phyloP scores from a whole-genome alignment of 176 grass and related monocot species.

The Ensete glaucum region DNA sequence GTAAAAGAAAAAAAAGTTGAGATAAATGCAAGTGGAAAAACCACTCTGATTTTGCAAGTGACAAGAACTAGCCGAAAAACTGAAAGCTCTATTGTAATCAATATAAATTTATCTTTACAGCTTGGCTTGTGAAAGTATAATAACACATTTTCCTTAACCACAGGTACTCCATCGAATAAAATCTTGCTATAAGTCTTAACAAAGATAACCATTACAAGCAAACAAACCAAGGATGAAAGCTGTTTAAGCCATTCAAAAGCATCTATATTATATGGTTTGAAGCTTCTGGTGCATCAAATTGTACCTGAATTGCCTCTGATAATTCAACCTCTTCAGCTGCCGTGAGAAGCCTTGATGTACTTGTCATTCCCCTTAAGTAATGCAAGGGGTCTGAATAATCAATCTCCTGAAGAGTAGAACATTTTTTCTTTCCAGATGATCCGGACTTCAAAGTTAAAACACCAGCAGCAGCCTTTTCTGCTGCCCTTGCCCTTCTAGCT shows the following conservation, averaged over 20 bases:
- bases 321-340: conserved; percentile 57
- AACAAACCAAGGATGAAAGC: neutral
- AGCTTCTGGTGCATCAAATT: neutral
- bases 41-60: neutral
- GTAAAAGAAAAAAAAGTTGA: conserved; percentile 9
- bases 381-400: conserved; percentile 42
- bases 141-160: neutral
- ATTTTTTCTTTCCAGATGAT: conserved; percentile 43
- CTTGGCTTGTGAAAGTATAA: neutral
- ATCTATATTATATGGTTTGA: neutral
- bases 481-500: conserved; percentile 51
- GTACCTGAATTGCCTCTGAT: conserved; percentile 80
- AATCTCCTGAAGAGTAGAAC: conserved; percentile 29
- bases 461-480: conserved; percentile 31
- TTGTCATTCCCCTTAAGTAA: conserved; percentile 41
- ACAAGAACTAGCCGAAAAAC: neutral
- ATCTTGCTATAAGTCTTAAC: neutral
- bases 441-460: conserved; percentile 19
- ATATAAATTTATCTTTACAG: neutral
- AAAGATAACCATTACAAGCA: neutral
- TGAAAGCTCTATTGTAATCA: neutral
- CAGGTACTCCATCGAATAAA: neutral
- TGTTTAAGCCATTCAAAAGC: neutral
- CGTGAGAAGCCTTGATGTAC: conserved; percentile 44
- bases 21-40: conserved; percentile 5